A percentile compares a stretch with the other conserved stretches of the same genome.
Evolutionary conservation across 352 stramenopile species (phyloP).

Genomic region (Discostella stelligera): DNA sequence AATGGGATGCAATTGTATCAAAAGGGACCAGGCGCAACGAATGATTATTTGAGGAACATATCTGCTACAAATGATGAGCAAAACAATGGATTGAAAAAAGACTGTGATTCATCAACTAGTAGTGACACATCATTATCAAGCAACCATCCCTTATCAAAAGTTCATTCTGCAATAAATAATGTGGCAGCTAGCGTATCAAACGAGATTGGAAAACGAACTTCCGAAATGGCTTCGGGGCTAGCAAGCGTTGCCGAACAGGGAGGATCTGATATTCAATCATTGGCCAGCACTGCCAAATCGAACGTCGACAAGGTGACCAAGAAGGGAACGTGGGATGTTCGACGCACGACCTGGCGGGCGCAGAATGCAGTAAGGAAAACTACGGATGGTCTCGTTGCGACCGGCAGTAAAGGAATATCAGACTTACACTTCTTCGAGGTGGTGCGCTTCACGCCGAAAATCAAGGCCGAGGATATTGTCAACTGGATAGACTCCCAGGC

Average conservation of each 20-base stretch:
- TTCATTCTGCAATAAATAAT: neutral
- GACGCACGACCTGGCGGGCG: neutral
- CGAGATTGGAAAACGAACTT: conserved; percentile 6
- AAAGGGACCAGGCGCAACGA: neutral
- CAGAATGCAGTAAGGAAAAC: conserved; percentile 6
- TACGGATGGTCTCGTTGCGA: conserved; percentile 1
- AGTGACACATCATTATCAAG: neutral
- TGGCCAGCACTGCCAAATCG: conserved; percentile 1
- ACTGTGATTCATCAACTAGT: neutral
- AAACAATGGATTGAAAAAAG: neutral
- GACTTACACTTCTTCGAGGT: conserved; percentile 12
- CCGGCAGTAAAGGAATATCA: conserved; percentile 1
- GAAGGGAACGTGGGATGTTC: conserved; percentile 5
- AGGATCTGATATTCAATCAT: conserved; percentile 15
- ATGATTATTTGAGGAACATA: conserved; percentile 10
- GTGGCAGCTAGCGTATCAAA: conserved; percentile 1
- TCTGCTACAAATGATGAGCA: neutral
- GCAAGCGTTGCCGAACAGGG: conserved; percentile 20
- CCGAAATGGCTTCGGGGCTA: conserved; percentile 2
- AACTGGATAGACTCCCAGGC: conserved; percentile 42
- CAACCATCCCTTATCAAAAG: neutral
- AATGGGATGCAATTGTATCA: neutral
- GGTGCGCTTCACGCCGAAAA: conserved; percentile 1
- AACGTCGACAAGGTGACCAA: conserved; percentile 9
- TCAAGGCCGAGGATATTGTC: conserved; percentile 27